Evolutionary conservation across 768 basidiomycete genomes (phyloP), one percentile per base, ranked within the genome.

Genomic region (Jaapia argillacea): DNA sequence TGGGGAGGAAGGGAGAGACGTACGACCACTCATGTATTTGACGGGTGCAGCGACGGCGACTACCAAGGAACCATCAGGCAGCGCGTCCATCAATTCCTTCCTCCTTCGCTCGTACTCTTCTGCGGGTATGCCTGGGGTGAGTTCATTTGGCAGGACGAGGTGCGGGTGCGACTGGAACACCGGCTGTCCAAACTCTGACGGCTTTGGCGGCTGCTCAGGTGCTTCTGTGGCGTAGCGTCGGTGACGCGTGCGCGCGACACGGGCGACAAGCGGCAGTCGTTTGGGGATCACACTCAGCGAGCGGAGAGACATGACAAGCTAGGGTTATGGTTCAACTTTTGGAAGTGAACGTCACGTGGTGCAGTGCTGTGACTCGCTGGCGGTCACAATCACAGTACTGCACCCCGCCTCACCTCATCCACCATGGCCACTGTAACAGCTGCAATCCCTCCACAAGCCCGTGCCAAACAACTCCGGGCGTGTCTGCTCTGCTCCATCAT

Each of bases 401-500:
- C n/a, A n/a, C n/a, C n/a, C n/a, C n/a, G n/a, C n/a, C n/a, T n/a
- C n/a, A n/a, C n/a, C n/a, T 38, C 37, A 22, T 21, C 20, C 10
- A 38, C 37, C 37, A 38, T 22, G 10, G 10, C 37, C 37, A 10
- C 10, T 22, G 37, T 38, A 21, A 10, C 37, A 12, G 69, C 67
- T 20, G n/a, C 65, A 1, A 75, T 84, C 50, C 85, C 78, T 13
- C 54, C 64, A 1, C 71, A 77, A 42, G 72, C 79, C 33, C 79
- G 72, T 52, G 79, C 80, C 45, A 86, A 81, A 55, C 73, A 78
- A 45, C 76, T 93, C 6, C 75, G 94, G 43, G 93, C 94, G 16
- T 99, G 94, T 57, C 72, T 97, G 1, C 73, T 97, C 31, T 99
- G 96, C 62, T 96, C 92, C 0, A 76, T 96, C 48, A 77, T 98